Percentiles rank a stretch among this genome's conserved stretches.
These are phyloP conservation scores for Arthrobotrys musiformis DNA, from an alignment of 2,329 filamentous ascomycete genomes.

Conservation along the genomic window DNA sequence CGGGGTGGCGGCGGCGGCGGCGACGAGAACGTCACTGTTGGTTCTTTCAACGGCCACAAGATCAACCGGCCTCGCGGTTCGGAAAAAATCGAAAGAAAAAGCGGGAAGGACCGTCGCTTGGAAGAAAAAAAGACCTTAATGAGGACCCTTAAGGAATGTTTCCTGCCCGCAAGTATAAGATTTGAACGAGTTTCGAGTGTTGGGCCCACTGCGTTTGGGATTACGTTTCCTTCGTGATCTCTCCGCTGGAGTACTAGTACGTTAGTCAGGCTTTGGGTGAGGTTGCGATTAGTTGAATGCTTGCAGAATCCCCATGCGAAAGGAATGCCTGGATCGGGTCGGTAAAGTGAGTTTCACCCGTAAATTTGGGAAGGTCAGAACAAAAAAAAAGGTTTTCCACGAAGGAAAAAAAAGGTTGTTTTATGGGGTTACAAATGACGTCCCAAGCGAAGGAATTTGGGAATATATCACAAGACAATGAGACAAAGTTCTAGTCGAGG, in stretches of 20 bases:
- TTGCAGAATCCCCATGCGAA: constrained; percentile 45
- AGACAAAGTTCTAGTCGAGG: constrained; percentile 3
- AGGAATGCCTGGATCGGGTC: constrained; percentile 40
- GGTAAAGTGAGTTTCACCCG: constrained; percentile 48
- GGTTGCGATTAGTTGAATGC: constrained; percentile 41
- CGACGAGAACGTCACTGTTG: constrained; percentile 8
- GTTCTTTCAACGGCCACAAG: constrained; percentile 31
- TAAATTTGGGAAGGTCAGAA: constrained; percentile 51
- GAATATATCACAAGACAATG: constrained; percentile 36
- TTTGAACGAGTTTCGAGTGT: neutral
- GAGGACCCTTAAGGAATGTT: neutral
- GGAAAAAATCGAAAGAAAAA: constrained; percentile 34
- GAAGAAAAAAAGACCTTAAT: neutral
- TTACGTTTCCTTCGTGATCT: constrained; percentile 20
- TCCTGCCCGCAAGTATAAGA: neutral
- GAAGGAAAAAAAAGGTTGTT: constrained; percentile 30
- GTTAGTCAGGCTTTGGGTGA: constrained; percentile 18
- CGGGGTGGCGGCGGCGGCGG: constrained; percentile 16
- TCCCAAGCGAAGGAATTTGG: constrained; percentile 13
- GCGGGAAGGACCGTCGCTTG: neutral
- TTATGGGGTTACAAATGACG: constrained; percentile 28
- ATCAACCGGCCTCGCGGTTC: constrained; percentile 43
- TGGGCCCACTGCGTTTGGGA: neutral
- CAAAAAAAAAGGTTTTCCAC: constrained; percentile 27
- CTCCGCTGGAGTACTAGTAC: constrained; percentile 3